Base-by-base conservation (phyloP, 2,329 filamentous ascomycete genomes). In the Fusarium brachygibbosum region DNA sequence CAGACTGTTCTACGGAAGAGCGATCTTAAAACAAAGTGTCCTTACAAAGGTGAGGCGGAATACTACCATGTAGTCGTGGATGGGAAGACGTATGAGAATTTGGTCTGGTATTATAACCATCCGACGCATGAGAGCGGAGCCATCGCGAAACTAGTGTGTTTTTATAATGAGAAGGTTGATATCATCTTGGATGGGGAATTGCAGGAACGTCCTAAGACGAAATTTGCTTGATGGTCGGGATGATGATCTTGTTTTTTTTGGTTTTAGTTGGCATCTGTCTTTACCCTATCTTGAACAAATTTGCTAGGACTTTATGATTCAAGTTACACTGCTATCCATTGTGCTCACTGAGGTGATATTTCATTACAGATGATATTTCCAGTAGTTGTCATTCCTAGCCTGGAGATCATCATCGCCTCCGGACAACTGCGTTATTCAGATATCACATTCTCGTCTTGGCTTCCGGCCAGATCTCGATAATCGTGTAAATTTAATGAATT, bases 101-200 rank as follows among this genome's bases (percentile, higher is more conserved):
- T 88, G 4, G 82, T 89, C 2, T 92, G 90, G 90, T 90, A 85
- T 60, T 92, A 91, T 58, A 79, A 79, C 17, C 81, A 82, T 13
- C 88, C 90, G 4, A 87, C 84, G 0, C 71, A 80, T 0, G 90
- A 91, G 76, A 86, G 85, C 57, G 83, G 82, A 3, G 77, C 76
- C 3, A 80, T 91, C 62, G 85, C 85, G 2, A 88, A 88, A 3
- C 74, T 82, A 46, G 46, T 90, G 53, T 91, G 88, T 72, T 91
- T 91, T 63, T 91, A 91, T 67, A 90, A 91, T 66, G 90, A 91
- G 75, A 89, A 88, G 77, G 87, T 91, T 2, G 87, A 90, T 63
- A 83, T 91, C n/a, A 79, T 82, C 58, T 68, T 90, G 8, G 86
- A 88, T 63, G 88, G 88, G 1, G 73, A 77, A 55, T 63, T 75